A percentile compares a stretch with the other conserved stretches of the same genome.
Conservation (phyloP, 108 stramenopile genomes). For the Cyclotella baltica region DNA sequence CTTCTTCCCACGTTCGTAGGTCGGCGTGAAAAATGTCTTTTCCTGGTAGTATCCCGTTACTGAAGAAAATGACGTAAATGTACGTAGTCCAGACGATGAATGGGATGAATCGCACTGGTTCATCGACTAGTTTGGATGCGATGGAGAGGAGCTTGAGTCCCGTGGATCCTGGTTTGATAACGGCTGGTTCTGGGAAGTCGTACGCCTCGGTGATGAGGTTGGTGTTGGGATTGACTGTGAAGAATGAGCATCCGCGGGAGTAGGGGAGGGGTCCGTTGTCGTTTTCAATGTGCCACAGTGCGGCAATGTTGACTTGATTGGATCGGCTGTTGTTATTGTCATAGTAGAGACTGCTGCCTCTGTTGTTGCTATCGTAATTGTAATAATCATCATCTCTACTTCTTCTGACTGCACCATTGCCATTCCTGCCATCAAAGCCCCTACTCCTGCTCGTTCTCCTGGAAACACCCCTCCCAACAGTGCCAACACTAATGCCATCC, state of each 20-base stretch:
- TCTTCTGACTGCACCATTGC: too few species aligned
- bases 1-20: slow-evolving; percentile 86
- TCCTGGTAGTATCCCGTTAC: slow-evolving; percentile 79
- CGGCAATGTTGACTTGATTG: slow-evolving; percentile 42
- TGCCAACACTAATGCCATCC: slow-evolving; percentile 55
- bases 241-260: slow-evolving; percentile 61
- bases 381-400: neutral
- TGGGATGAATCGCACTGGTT: slow-evolving; percentile 77
- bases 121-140: slow-evolving; percentile 61
- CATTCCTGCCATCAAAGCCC: neutral
- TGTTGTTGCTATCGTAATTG: too few species aligned
- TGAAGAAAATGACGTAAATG: slow-evolving; percentile 83
- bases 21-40: slow-evolving; percentile 73
- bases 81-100: slow-evolving; percentile 67
- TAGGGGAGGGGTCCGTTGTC: slow-evolving; percentile 61
- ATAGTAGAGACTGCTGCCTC: too few species aligned
- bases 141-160: slow-evolving; percentile 49
- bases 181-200: slow-evolving; percentile 70
- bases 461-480: slow-evolving; percentile 1
- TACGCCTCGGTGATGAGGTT: slow-evolving; percentile 57
- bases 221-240: slow-evolving; percentile 52
- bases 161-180: slow-evolving; percentile 49
- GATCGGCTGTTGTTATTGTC: too few species aligned
- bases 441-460: slow-evolving; percentile 12
- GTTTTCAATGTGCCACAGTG: slow-evolving; percentile 67